A percentile compares a stretch with the other conserved stretches of the same genome.
These are phyloP conservation scores for Marasmius tenuissimus DNA, from an alignment of 1,284 basidiomycete species.

Conservation along the genomic window DNA sequence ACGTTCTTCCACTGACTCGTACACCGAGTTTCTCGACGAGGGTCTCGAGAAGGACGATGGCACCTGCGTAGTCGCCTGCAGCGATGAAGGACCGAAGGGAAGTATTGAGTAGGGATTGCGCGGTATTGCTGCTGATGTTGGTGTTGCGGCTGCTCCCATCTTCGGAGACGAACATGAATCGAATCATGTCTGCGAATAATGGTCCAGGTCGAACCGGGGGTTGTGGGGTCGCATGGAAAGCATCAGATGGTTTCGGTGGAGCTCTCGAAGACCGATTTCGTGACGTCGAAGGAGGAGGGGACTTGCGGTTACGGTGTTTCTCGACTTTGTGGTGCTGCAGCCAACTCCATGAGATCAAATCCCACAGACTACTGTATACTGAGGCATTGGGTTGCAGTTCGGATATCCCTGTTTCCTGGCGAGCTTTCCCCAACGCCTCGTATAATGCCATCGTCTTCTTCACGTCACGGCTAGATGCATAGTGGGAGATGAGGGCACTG, in stretches of 20 bases:
- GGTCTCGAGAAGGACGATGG: not conserved
- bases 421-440: constrained; percentile 24
- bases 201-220: not conserved
- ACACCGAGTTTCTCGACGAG: not conserved
- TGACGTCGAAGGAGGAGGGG: not conserved
- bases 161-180: not conserved
- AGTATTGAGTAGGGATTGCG: not conserved
- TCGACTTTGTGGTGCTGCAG: not conserved
- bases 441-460: constrained; percentile 46
- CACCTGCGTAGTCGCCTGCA: not conserved
- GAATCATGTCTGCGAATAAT: not conserved
- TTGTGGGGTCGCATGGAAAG: not conserved
- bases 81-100: not conserved
- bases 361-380: not conserved
- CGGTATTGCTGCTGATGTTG: not conserved
- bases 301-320: not conserved
- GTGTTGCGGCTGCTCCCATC: not conserved
- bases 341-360: not conserved
- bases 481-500: constrained; percentile 45
- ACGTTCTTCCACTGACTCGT: not conserved
- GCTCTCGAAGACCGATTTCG: not conserved
- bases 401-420: not conserved
- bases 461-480: constrained; percentile 31
- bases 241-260: not conserved
- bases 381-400: not conserved